Conservation (phyloP, 768 basidiomycete species). For the Leccinellum rugosiceps region DNA sequence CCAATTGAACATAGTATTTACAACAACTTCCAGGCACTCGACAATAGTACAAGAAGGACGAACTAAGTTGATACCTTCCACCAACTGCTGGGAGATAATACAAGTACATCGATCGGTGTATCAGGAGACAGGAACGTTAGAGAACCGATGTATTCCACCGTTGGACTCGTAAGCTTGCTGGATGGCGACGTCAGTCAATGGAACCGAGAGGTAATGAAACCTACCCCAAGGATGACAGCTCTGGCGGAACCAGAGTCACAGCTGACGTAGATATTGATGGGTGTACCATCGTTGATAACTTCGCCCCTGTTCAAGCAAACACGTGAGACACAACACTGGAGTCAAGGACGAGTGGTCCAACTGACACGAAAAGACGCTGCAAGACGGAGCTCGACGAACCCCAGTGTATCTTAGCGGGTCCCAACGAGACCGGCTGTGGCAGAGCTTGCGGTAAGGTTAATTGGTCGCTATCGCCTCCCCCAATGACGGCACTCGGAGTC, state of each 20-base stretch:
- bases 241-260: background rate
- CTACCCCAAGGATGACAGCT: background rate
- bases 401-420: background rate
- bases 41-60: background rate
- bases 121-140: background rate
- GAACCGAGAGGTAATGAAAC: background rate
- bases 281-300: background rate
- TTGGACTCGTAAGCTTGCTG: background rate
- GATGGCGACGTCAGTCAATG: background rate
- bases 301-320: background rate
- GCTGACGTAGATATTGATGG: background rate
- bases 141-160: background rate
- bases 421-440: background rate
- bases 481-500: background rate
- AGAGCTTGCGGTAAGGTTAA: background rate
- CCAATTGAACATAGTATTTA: background rate
- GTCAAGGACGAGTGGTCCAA: background rate
- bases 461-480: background rate
- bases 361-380: background rate
- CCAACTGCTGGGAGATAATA: background rate
- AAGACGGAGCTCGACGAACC: background rate
- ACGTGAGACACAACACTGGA: background rate
- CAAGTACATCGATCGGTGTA: background rate
- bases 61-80: too few species aligned
- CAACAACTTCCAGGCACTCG: background rate